Evolutionary conservation across 768 basidiomycete genomes (phyloP), one percentile per base, ranked within the genome.

Genomic region (Exidia glandulosa): DNA sequence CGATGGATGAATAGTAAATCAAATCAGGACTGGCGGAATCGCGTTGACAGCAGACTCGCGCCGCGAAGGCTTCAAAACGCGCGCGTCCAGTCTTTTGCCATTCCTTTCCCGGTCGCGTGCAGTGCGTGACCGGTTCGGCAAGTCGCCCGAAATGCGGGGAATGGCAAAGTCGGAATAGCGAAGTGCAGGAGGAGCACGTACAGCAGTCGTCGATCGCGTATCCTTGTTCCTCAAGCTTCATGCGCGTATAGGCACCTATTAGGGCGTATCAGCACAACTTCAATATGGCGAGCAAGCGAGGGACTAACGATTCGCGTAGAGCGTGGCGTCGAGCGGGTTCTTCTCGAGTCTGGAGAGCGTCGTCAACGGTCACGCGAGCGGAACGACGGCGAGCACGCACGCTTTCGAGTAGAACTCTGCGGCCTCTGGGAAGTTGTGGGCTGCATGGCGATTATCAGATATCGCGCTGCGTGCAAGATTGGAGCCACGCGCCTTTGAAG

Each of bases 171-270:
- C n/a, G n/a, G n/a, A n/a, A n/a, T n/a, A n/a, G n/a, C n/a, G n/a
- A n/a, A n/a, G n/a, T n/a, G n/a, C n/a, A n/a, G n/a, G n/a, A n/a
- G n/a, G n/a, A n/a, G 34, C 37, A 81, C 87, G 70, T 67, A 94
- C 93, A 83, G 45, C 92, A 84, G 76, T 97, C 95, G 31, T 77
- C 75, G 30, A 95, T 80, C 16, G 94, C 96, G 68, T 94, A 93
- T 2, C 96, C 96, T 66, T 88, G 87, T 74, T 99, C 86, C 71
- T 99, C 89, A 59, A 98, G 73, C 74, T 90, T 96, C 73, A 94
- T 91, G 57, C 95, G 82, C 14, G 90, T 81, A 72, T 92, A 90
- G 2, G 96, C 93, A 36, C 73, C 70, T 66, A 50, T 16, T 55
- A 2, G 45, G 29, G 5, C 33, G 1, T 5, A 33, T 59, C 29